Conservation (phyloP, 2,329 filamentous ascomycete genomes). For the Periconia macrospinosa region DNA sequence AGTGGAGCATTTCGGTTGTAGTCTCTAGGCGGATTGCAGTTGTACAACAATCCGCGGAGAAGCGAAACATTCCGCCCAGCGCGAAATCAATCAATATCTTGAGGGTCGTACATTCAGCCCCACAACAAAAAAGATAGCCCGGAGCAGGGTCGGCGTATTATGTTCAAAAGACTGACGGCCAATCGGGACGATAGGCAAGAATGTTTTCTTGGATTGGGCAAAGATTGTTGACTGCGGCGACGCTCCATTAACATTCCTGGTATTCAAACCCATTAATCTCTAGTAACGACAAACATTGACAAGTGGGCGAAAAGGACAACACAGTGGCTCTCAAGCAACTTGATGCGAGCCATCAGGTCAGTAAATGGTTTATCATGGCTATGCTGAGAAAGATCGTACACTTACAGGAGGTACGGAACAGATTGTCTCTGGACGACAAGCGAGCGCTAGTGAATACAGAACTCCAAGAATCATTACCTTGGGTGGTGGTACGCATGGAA, state of each 20-base stretch:
- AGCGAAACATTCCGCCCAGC: too few species aligned
- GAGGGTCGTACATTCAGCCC: too few species aligned
- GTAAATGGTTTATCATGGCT: constrained; percentile 2
- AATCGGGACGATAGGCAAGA: constrained; percentile 31
- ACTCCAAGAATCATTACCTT: constrained; percentile 57
- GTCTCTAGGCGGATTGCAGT: too few species aligned
- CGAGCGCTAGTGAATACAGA: constrained; percentile 49
- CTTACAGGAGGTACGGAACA: constrained; percentile 14
- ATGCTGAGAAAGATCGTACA: not conserved
- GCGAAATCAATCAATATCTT: too few species aligned
- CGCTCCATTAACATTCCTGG: constrained; percentile 54
- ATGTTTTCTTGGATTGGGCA: constrained; percentile 52
- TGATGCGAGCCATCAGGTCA: constrained; percentile 54
- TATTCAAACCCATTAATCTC: constrained; percentile 7
- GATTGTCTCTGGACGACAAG: constrained; percentile 50
- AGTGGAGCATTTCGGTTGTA: constrained; percentile 2
- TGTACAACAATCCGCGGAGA: too few species aligned
- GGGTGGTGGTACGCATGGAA: constrained; percentile 42
- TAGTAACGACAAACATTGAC: not conserved
- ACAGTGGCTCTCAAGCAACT: constrained; percentile 58
- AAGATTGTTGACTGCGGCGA: constrained; percentile 60
- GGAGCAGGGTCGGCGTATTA: too few species aligned
- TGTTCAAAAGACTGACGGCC: not conserved
- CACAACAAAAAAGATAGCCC: too few species aligned
- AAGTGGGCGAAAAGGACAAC: constrained; percentile 48